Evolutionary conservation across 441 rosid species (phyloP).

Genomic region (Corymbia calophylla): DNA sequence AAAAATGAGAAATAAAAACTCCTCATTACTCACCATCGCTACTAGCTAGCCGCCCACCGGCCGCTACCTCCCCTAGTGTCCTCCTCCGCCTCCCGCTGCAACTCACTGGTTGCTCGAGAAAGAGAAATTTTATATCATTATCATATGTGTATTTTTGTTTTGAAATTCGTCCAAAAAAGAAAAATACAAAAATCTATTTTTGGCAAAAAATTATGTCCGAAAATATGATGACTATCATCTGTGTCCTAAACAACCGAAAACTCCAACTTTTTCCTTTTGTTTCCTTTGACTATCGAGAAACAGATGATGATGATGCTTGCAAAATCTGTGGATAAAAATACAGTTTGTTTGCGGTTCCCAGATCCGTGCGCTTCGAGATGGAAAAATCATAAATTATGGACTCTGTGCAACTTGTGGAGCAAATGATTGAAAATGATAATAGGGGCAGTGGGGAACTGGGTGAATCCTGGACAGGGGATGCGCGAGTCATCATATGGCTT

Average conservation of each 20-base stretch:
- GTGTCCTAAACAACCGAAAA: accelerated
- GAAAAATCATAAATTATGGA: not conserved
- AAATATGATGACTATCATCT: accelerated
- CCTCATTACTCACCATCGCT: too few relatives aligned
- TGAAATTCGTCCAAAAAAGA: accelerated
- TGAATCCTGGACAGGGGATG: not conserved
- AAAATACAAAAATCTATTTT: too few relatives aligned
- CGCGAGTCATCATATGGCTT: not conserved
- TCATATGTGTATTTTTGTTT: accelerated
- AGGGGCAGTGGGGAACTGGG: not conserved
- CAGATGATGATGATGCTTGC: not conserved
- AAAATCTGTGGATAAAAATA: not conserved
- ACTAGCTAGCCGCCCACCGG: accelerated
- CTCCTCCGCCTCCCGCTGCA: accelerated
- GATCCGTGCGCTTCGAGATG: not conserved
- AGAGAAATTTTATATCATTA: too few relatives aligned
- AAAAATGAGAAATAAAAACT: too few relatives aligned
- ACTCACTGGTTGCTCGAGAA: accelerated
- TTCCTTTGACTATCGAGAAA: not conserved
- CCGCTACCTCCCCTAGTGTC: too few relatives aligned
- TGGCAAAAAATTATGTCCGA: accelerated
- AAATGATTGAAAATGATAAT: not conserved
- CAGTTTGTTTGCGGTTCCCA: not conserved
- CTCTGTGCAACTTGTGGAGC: not conserved
- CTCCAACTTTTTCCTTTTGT: accelerated